Percentiles rank a stretch among this genome's conserved stretches.
phyloP scores from a whole-genome alignment of 495 filamentous ascomycete species.

The Opeltia flavorubescens region DNA sequence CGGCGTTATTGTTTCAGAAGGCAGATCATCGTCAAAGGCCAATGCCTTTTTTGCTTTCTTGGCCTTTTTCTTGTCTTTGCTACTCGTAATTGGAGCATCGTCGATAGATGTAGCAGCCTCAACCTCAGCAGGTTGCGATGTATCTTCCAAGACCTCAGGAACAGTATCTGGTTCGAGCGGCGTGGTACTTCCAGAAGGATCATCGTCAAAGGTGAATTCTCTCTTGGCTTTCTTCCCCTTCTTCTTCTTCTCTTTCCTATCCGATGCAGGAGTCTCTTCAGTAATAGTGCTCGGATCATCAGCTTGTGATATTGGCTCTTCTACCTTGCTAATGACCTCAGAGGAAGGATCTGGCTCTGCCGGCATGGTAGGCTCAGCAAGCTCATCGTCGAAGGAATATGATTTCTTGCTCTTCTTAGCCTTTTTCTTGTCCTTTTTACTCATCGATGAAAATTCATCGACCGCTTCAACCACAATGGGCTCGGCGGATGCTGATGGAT shows the following conservation, averaged over 20 bases:
- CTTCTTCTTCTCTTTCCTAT: slow-evolving; percentile 21
- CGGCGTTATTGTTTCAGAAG: neutral
- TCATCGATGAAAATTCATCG: neutral
- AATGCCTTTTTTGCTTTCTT: slow-evolving; percentile 9
- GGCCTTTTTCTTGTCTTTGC: slow-evolving; percentile 5
- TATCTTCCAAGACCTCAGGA: neutral
- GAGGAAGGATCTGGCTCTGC: neutral
- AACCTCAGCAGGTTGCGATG: neutral
- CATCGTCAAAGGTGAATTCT: slow-evolving; percentile 11
- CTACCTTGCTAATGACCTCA: neutral
- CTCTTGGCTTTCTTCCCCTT: slow-evolving; percentile 16
- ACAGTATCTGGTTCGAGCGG: neutral
- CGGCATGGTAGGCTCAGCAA: neutral
- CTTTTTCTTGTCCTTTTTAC: slow-evolving; percentile 20
- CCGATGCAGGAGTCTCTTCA: slow-evolving; percentile 6
- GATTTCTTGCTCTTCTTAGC: slow-evolving; percentile 10
- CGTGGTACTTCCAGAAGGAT: neutral
- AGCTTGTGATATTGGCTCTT: neutral
- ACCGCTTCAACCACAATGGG: neutral
- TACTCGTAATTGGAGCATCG: neutral
- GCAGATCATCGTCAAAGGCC: slow-evolving; percentile 12
- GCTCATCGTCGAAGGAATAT: neutral
- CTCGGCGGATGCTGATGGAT: neutral
- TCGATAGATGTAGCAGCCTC: neutral
- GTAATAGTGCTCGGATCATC: no score